These are phyloP conservation scores for Candida nitratophila DNA, from an alignment of 805 yeast genomes.

Conservation along the genomic window DNA sequence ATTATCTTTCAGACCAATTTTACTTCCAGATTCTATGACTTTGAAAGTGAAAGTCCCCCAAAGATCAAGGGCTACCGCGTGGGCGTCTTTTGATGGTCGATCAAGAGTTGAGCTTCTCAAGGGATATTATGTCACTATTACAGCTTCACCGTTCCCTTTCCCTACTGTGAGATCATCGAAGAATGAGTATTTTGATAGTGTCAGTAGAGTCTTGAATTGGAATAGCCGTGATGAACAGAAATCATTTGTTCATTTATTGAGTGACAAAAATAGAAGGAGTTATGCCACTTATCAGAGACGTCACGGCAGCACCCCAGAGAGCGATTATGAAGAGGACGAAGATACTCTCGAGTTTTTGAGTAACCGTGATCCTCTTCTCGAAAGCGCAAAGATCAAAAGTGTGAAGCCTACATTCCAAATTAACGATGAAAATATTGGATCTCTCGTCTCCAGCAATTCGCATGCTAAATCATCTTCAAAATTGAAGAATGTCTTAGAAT, in stretches of 20 bases:
- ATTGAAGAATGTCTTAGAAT: slow-evolving; percentile 7
- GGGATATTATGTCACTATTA: slow-evolving; percentile 81
- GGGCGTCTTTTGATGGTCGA: slow-evolving; percentile 96
- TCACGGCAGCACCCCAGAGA: slow-evolving; percentile 11
- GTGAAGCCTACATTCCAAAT: slow-evolving; percentile 1
- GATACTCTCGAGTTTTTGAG: slow-evolving; percentile 6
- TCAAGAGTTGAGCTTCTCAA: slow-evolving; percentile 70
- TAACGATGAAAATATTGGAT: slow-evolving; percentile 1
- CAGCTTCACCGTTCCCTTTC: slow-evolving; percentile 86
- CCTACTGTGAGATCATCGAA: slow-evolving; percentile 80
- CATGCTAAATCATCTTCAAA: slow-evolving; percentile 14
- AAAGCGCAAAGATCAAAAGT: slow-evolving; percentile 2
- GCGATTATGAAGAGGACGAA: slow-evolving; percentile 18
- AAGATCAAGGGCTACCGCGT: slow-evolving; percentile 81
- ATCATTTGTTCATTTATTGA: slow-evolving; percentile 58
- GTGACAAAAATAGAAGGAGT: slow-evolving; percentile 47
- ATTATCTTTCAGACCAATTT: slow-evolving; percentile 82
- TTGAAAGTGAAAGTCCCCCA: slow-evolving; percentile 74
- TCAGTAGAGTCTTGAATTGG: slow-evolving; percentile 87
- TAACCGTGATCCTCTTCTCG: slow-evolving; percentile 10
- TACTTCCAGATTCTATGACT: slow-evolving; percentile 89
- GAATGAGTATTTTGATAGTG: slow-evolving; percentile 77
- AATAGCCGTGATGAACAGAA: slow-evolving; percentile 85
- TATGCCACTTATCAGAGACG: slow-evolving; percentile 22
- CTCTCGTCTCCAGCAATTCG: not conserved